Conservation (phyloP, 148 eudicot genomes). For the Rhododendron kiyosumense region DNA sequence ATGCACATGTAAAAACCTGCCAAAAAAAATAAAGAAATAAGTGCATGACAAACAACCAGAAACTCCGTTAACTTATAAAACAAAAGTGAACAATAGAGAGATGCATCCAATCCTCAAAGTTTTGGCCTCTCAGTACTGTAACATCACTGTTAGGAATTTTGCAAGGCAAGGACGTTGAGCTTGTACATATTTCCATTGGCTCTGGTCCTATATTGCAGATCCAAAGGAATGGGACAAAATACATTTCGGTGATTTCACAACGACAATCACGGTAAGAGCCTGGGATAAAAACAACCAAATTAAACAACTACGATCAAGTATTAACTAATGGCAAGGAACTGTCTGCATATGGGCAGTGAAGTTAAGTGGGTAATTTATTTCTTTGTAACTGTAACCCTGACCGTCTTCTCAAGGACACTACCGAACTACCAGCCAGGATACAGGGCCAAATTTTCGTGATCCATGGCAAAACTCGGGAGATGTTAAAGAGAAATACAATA, state of each 20-base stretch:
- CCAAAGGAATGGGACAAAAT: neutral
- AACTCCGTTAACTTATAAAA: neutral
- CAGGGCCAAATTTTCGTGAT: neutral
- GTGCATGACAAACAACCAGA: neutral
- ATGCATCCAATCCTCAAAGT: slow-evolving; percentile 49
- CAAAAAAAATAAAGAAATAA: neutral
- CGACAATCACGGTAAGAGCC: neutral
- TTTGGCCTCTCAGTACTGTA: slow-evolving; percentile 53
- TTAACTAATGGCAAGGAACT: neutral
- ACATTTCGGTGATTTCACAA: neutral
- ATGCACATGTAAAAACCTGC: slow-evolving; percentile 75
- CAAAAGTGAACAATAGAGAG: neutral
- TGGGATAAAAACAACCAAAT: neutral
- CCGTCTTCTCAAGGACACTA: neutral
- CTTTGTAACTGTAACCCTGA: neutral
- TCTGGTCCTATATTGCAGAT: slow-evolving; percentile 32
- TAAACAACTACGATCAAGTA: neutral
- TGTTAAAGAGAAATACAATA: neutral
- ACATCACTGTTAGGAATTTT: slow-evolving; percentile 47
- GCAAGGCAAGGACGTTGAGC: slow-evolving; percentile 27
- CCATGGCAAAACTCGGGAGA: neutral
- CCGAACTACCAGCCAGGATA: neutral
- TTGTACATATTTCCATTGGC: slow-evolving; percentile 46
- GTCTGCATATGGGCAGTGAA: neutral
- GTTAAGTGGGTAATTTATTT: neutral